Percentiles rank a stretch among this genome's conserved stretches.
Conservation (phyloP, 2,329 filamentous ascomycete species). For the Talaromyces sp. region DNA sequence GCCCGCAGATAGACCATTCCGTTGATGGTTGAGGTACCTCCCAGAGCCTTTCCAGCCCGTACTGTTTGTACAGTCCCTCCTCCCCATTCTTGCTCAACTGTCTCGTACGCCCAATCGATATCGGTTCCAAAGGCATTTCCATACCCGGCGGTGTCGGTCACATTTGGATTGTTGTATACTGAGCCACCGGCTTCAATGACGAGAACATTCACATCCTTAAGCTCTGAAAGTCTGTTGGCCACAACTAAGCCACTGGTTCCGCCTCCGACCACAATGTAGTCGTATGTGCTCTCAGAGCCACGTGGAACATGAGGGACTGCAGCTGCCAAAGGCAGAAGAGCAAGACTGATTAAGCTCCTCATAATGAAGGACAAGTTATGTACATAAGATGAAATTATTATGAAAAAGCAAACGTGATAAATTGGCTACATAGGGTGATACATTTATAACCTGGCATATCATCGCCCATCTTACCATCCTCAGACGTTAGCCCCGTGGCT, state of each 20-base stretch:
- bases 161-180: constrained; percentile 31
- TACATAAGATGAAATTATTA: not conserved
- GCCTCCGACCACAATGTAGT: constrained; percentile 40
- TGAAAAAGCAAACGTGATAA: too few relatives aligned
- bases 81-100: constrained; percentile 42
- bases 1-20: constrained; percentile 44
- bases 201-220: constrained; percentile 25
- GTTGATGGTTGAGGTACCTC: constrained; percentile 49
- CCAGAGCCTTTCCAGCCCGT: constrained; percentile 47
- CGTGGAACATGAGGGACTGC: constrained; percentile 14
- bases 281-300: constrained; percentile 18
- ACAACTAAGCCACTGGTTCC: constrained; percentile 38
- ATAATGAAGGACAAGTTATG: constrained; percentile 7
- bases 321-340: constrained; percentile 16
- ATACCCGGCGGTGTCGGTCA: constrained; percentile 28
- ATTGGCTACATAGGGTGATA: not conserved
- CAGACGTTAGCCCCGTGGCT: not conserved
- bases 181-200: constrained; percentile 35
- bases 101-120: constrained; percentile 48
- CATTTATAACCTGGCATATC: not conserved
- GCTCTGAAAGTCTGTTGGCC: constrained; percentile 39
- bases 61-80: constrained; percentile 31
- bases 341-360: constrained; percentile 17
- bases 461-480: too few relatives aligned
- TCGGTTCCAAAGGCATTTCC: constrained; percentile 32